Base-by-base conservation (phyloP, 768 basidiomycete genomes). In the Phlegmacium glaucopus region DNA sequence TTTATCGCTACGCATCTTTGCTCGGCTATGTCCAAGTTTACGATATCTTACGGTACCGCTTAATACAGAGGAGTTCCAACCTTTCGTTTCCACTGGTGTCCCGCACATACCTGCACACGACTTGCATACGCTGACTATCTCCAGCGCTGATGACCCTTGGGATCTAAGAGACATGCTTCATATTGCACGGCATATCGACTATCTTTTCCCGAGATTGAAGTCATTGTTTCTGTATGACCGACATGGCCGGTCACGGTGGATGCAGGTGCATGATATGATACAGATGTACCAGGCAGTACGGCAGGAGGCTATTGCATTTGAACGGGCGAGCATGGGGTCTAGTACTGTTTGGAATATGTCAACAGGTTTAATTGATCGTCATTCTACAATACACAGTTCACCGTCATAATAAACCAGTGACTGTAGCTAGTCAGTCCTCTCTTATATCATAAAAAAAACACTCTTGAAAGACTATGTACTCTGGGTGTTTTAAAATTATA, bases 251-350 rank as follows among this genome's bases (percentile, higher is more conserved):
- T 7, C 49, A n/a, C n/a, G 61, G 36, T 67, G 63, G 65, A 16
- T 39, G 50, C 61, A 62, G 45, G 54, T 64, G 26, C 50, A 61
- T 28, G 60, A 64, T 10, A 58, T 63, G 49, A 58, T 67, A 4
- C 53, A 54, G 43, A 61, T 61, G 58, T 64, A 58, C 42, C 63
- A 64, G 49, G 50, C 56, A 8, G 62, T 67, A 15, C 44, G 65
- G 30, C 39, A 35, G 12, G 65, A 67, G 43, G 56, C 61, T 5
- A 38, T 60, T 32, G 46, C 45, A 32, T 47, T 43, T n/a, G n/a
- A n/a, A n/a, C n/a, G n/a, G n/a, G n/a, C n/a, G n/a, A n/a, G n/a
- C n/a, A n/a, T n/a, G n/a, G n/a, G n/a, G n/a, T n/a, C n/a, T n/a
- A n/a, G n/a, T n/a, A n/a, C n/a, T n/a, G n/a, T n/a, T n/a, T n/a